Evolutionary conservation across 768 basidiomycete genomes (phyloP).

Genomic region (Lactarius akahatsu): DNA sequence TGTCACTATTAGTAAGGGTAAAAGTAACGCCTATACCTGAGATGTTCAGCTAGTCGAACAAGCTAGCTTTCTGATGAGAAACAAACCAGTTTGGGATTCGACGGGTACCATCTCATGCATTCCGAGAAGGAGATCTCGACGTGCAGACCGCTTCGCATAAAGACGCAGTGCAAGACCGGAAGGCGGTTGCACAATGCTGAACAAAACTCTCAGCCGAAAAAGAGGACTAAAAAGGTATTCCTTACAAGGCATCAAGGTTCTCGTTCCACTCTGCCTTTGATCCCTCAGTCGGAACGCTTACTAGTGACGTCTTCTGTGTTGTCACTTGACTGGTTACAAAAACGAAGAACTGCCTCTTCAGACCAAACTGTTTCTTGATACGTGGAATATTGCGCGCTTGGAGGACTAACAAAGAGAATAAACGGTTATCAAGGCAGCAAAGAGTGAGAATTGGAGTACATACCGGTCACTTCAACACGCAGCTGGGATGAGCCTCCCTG

Average conservation of each 20-base stretch:
- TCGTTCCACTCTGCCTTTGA: neutral
- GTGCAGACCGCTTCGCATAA: no score
- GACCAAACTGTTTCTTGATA: neutral
- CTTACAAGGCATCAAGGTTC: neutral
- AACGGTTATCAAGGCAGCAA: neutral
- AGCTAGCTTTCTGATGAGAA: no score
- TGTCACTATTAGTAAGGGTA: no score
- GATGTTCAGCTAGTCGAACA: no score
- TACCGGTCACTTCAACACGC: neutral
- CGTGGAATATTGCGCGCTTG: neutral
- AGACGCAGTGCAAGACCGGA: no score
- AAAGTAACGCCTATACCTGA: no score
- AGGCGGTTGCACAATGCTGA: no score
- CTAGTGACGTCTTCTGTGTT: neutral
- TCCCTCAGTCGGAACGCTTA: neutral
- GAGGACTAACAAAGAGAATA: neutral
- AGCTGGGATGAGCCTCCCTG: neutral
- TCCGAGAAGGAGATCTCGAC: no score
- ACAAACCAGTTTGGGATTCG: no score
- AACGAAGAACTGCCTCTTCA: neutral
- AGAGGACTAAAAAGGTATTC: neutral
- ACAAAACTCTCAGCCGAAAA: no score
- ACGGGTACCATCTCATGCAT: no score
- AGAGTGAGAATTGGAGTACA: neutral
- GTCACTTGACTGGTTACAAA: neutral